Conservation (phyloP, 805 yeast genomes). For the Saccharomycopsis amapae region DNA sequence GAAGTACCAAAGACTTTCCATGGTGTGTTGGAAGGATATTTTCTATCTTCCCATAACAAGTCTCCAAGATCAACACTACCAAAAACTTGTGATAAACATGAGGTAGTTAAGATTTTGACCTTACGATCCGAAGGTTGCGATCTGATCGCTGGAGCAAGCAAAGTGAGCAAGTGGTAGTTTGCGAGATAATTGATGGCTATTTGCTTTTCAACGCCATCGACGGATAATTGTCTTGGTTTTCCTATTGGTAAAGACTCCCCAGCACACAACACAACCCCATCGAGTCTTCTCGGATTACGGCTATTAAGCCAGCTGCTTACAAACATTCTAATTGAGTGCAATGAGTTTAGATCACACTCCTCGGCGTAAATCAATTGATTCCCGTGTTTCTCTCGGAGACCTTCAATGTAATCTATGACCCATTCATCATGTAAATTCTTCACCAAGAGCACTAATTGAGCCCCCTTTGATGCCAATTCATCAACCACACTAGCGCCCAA, state of each 20-base stretch:
- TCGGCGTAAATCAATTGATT: constrained; percentile 87
- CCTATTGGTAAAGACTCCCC: constrained; percentile 74
- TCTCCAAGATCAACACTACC: constrained; percentile 59
- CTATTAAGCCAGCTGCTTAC: constrained; percentile 94
- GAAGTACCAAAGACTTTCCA: constrained; percentile 78
- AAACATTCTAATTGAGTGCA: constrained; percentile 74
- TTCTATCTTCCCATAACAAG: constrained; percentile 51
- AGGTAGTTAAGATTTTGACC: constrained; percentile 71
- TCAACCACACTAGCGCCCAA: constrained; percentile 70
- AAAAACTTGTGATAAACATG: constrained; percentile 71
- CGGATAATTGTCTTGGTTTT: constrained; percentile 52
- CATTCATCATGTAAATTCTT: constrained; percentile 60
- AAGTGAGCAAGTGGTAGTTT: constrained; percentile 71
- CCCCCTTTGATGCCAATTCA: constrained; percentile 75
- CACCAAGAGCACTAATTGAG: constrained; percentile 73
- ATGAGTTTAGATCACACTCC: constrained; percentile 68
- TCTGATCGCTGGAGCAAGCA: constrained; percentile 75
- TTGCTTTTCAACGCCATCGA: constrained; percentile 84
- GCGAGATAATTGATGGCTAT: constrained; percentile 76
- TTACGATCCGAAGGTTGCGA: constrained; percentile 94
- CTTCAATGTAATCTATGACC: constrained; percentile 74
- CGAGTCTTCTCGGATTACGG: constrained; percentile 82
- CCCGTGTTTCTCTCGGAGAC: constrained; percentile 58
- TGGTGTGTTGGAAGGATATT: constrained; percentile 57
- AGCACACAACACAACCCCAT: constrained; percentile 84